Evolutionary conservation across 2,329 filamentous ascomycete genomes (phyloP), one percentile per base, ranked within the genome.

Genomic region (Chaetomiaceae sp.): DNA sequence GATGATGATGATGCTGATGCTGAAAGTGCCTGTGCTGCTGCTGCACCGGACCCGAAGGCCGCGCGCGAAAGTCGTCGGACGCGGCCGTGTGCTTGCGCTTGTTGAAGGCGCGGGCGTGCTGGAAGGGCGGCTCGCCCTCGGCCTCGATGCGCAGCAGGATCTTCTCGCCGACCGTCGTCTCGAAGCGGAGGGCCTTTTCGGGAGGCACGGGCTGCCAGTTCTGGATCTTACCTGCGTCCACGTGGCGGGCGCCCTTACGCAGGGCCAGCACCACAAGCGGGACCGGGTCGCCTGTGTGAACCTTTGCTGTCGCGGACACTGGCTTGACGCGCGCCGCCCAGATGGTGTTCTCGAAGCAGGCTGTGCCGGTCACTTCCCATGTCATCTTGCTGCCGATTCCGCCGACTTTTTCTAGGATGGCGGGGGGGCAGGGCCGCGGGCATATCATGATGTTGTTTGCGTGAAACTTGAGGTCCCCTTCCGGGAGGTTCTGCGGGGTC

Each of bases 401-500:
- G 38, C 94, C 94, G 11, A 94, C 87, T 69, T 90, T 94, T 48
- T 88, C 81, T 29, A 96, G 74, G 20, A 95, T 85, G 59, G 78
- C 81, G 47, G 80, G 76, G 3, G 87, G 83, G 46, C 87, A 89
- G 0, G 87, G 84, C 11, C 88, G 84, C 1, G 90, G 86, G 34
- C 87, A 88, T 66, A 99, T 97, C 64, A 96, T 79, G 62, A 99
- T 91, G 69, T 87, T 92, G 71, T 95, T 96, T 42, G 87, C 91
- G 63, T 96, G 85, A 57, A 84, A 82, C 59, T 89, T 90, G 59
- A 96, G 74, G 47, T 95, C 89, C 48, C 81, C 78, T 47, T 87
- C 83, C 25, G 83, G 76, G 50, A 84, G 73, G 54, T 80, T 78
- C 4, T 75, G 65, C 4, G 86, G 85, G 19, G 89, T 73, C 47